Conservation (phyloP, 1,139 yeast species). For the Saccharomyces hybrid region DNA sequence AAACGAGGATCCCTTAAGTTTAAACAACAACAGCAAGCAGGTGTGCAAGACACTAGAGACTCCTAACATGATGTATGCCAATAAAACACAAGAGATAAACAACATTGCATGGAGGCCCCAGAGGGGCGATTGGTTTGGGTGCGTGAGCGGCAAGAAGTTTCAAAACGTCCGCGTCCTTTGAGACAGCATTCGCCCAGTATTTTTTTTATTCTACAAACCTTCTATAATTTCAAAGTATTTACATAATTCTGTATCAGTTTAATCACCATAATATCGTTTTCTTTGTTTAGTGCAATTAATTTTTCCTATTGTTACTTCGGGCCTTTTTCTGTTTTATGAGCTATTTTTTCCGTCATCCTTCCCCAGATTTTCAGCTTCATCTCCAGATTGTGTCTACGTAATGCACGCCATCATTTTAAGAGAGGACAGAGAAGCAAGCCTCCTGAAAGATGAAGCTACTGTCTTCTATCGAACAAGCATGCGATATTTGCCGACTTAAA, state of each 20-base stretch:
- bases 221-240: not conserved
- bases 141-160: constrained; percentile 70
- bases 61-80: constrained; percentile 25
- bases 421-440: not conserved
- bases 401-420: not conserved
- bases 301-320: not conserved
- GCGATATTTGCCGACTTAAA: constrained; percentile 45
- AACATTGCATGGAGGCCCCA: constrained; percentile 62
- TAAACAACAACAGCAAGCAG: not conserved
- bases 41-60: constrained; percentile 10
- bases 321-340: not conserved
- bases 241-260: not conserved
- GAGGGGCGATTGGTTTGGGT: constrained; percentile 73
- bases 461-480: constrained; percentile 25
- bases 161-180: constrained; percentile 48
- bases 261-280: not conserved
- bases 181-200: constrained; percentile 27
- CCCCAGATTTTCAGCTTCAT: not conserved
- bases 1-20: constrained; percentile 12
- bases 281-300: not conserved
- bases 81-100: constrained; percentile 45
- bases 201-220: constrained; percentile 9
- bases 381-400: not conserved
- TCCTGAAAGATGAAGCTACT: not conserved
- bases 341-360: not conserved